Conservation (phyloP, 192 early-diverging fungal genomes). For the Dissophora globulifera region DNA sequence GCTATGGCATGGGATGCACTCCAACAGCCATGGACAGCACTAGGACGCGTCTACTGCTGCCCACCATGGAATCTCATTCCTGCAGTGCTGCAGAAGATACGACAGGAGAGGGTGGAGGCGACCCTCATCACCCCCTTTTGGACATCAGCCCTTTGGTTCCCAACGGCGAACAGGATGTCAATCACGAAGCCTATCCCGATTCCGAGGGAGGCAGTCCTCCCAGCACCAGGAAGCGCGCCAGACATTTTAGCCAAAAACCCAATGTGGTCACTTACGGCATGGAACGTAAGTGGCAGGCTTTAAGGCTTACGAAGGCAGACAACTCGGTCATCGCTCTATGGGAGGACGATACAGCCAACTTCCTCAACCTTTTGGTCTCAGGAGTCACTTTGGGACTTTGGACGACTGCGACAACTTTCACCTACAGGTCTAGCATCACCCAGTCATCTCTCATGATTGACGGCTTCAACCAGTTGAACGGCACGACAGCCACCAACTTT, state of each 20-base stretch:
- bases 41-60: conserved; percentile 11
- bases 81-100: background rate
- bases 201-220: background rate
- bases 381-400: background rate
- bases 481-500: conserved; percentile 4
- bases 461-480: background rate
- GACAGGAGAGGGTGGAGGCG: background rate
- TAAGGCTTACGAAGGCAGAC: background rate
- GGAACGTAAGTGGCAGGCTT: background rate
- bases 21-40: background rate
- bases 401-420: background rate
- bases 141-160: conserved; percentile 25
- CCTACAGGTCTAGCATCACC: conserved; percentile 8
- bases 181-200: background rate
- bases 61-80: conserved; percentile 19
- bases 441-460: background rate
- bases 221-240: conserved; percentile 11
- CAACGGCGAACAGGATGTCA: background rate
- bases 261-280: background rate
- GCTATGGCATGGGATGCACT: conserved; percentile 9
- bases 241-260: background rate
- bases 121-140: conserved; percentile 15
- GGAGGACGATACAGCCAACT: background rate
- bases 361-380: conserved; percentile 9
- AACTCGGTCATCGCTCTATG: background rate